These are phyloP conservation scores for Trypanosoma platydactyli DNA, from an alignment of 208 protist species.

Conservation along the genomic window DNA sequence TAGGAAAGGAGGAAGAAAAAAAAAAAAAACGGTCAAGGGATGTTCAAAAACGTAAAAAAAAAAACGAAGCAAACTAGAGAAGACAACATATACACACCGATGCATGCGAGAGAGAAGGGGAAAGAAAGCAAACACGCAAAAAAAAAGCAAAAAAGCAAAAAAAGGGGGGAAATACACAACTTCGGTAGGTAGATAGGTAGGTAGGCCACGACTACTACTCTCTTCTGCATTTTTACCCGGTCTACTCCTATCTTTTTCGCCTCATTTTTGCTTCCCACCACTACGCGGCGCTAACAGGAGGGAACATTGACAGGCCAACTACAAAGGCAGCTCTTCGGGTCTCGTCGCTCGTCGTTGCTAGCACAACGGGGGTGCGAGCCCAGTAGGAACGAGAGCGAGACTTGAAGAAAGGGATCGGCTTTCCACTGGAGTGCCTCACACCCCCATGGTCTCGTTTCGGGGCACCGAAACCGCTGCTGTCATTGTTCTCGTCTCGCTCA, in stretches of 20 bases:
- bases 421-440: neutral
- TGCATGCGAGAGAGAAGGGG: neutral
- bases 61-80: conserved; percentile 21
- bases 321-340: conserved; percentile 57
- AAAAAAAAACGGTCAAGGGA: conserved; percentile 16
- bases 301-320: conserved; percentile 62
- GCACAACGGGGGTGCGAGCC: conserved; percentile 44
- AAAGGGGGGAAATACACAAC: no score
- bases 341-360: conserved; percentile 56
- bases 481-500: conserved; percentile 10
- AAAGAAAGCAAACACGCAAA: no score
- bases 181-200: no score
- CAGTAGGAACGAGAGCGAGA: conserved; percentile 45
- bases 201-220: no score
- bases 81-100: conserved; percentile 20
- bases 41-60: conserved; percentile 11
- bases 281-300: conserved; percentile 36
- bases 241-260: neutral
- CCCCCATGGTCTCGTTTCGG: neutral
- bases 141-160: no score
- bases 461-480: neutral
- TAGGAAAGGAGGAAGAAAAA: neutral
- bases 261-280: neutral
- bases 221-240: no score
- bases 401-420: conserved; percentile 46